phyloP scores from a whole-genome alignment of 495 filamentous ascomycete genomes.

The Neurospora sp. region DNA sequence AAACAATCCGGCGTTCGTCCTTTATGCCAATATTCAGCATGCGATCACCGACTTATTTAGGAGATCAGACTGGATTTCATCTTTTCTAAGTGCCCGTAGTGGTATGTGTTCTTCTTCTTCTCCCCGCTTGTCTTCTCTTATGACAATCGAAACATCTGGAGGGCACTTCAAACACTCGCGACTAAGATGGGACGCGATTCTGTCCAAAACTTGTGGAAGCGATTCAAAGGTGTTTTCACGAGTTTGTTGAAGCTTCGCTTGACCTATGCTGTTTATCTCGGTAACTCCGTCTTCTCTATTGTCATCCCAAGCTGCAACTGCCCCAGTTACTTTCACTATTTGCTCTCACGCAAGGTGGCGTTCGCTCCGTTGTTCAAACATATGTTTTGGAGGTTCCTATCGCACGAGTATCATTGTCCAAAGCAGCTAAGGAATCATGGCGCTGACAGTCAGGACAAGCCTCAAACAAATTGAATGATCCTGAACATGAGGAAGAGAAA shows the following conservation, averaged over 20 bases:
- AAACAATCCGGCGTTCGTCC: background rate
- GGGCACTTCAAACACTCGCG: background rate
- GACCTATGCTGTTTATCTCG: background rate
- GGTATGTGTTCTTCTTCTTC: background rate
- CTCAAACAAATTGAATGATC: background rate
- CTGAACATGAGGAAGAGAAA: background rate
- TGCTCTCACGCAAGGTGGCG: background rate
- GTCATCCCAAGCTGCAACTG: background rate
- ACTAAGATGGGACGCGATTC: background rate
- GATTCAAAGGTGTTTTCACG: background rate
- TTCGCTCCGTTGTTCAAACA: background rate
- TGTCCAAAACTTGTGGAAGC: background rate
- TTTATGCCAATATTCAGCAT: background rate
- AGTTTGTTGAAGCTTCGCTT: background rate
- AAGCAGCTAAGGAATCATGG: background rate
- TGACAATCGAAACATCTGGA: background rate
- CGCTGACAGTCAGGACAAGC: background rate
- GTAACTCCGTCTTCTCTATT: background rate
- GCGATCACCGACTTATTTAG: background rate
- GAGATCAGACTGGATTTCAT: background rate
- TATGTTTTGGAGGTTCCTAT: background rate
- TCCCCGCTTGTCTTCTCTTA: background rate
- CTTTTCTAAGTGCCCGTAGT: background rate
- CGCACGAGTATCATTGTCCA: background rate
- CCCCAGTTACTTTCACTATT: background rate